Base-by-base conservation (phyloP, 2,329 filamentous ascomycete species). In the Arthrobotrys sphaeroides region DNA sequence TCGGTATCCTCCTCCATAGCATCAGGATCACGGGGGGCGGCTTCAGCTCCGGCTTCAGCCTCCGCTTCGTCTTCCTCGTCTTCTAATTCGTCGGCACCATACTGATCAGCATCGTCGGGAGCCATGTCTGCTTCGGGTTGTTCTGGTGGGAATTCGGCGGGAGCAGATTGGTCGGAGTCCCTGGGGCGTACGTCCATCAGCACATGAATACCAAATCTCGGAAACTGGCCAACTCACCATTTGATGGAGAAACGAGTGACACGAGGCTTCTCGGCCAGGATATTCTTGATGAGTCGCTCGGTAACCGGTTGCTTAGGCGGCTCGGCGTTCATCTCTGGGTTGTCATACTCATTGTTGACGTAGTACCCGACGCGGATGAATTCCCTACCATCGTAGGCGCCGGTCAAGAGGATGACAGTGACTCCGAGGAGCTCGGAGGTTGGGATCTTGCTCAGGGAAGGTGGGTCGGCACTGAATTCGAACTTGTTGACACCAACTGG, bases 281-380 rank as follows among this genome's bases (percentile, higher is more conserved):
- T 92, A 81, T 96, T 97, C 80, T 96, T 90, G 79, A 89, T 89
- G 78, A 99, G 93, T 81, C 93, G 92, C 82, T 99, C 96, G 78
- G 98, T 90, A 79, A 96, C 87, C 40, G 94, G 94, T 86, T 97
- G 97, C 70, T 93, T 87, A 5, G 95, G 95, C 7, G 95, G 95
- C 80, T 98, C 94, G 53, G 90, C 89, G 80, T 89, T 91, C 77
- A 99, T 87, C 82, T 96, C 92, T 80, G 96, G 93, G 24, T 91
- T 91, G 80, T 96, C 93, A 83, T 99, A 99, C 83, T 99, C 96
- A 81, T 99, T 99, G 87, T 98, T 99, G 81, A 99, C 95, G 80
- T 99, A 99, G 88, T 99, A 99, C 77, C 95, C 95, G 43, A 99
- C 94, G 78, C 95, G 93, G 40, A 99, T 93, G 81, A 99, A 99